Base-by-base conservation (phyloP, 345 rosid genomes). In the Eutrema heterophyllum region DNA sequence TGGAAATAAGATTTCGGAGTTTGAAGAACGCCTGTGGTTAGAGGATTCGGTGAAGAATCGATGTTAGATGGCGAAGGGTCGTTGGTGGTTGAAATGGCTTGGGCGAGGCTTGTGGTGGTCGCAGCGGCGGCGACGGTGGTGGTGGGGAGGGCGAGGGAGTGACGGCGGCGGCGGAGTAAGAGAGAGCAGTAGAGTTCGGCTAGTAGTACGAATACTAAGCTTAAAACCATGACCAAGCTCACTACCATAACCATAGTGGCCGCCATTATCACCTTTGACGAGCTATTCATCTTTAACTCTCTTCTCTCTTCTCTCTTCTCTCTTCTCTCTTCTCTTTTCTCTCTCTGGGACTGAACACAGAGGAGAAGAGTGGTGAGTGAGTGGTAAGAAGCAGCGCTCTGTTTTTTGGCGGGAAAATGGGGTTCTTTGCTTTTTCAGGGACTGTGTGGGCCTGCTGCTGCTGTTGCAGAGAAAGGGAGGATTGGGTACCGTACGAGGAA, bases 181-280 rank as follows among this genome's bases (percentile, higher is more conserved):
- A 89, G 86, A 61, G 92, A 87, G 81, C 97, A 91, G 77, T 88
- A 94, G 66, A 91, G 95, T 84, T 91, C 93, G 36, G 89, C 95
- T 32, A 94, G 83, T 0, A 95, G 83, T 21, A 95, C 88, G 16
- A 95, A 71, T 61, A 95, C 86, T 21, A 95, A 83, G 71, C 81
- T 82, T 64, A 89, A 73, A 1, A 95, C 96, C 68, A 91, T 81
- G 77, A 89, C 93, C 11, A 95, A 80, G 73, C 85, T 86, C 11
- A 83, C 87, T 33, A 87, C 93, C 97, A 95, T 90, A 0, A 85
- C 85, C 68, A 89, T 81, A 3, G 97, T 91, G 15, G 97, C 97
- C 44, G 88, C 97, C 88, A 91, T 83, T 35, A 89, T 87, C 45
- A 95, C 89, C 81, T 89, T 86, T 12, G 97, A 85, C 5, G 96